Conservation (phyloP, 2,329 filamentous ascomycete genomes). For the Fusarium sp. region DNA sequence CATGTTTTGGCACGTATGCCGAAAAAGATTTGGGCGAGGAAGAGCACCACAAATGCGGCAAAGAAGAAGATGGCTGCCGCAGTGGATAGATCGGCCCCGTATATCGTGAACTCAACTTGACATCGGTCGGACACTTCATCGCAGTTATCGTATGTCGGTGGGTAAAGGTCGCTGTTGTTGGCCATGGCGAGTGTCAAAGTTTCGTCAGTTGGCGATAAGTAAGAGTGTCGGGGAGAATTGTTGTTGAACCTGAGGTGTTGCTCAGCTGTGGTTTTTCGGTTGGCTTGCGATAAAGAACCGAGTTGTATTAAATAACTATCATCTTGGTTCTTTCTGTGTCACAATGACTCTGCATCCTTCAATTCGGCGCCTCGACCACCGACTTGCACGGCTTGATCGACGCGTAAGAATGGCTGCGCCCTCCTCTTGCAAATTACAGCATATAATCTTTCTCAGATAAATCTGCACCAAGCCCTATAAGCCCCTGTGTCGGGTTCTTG, state of each 20-base stretch:
- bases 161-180: background rate
- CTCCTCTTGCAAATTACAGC: no score
- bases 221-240: background rate
- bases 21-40: conserved; percentile 52
- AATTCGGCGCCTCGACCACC: no score
- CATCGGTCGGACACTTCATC: conserved; percentile 43
- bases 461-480: no score
- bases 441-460: no score
- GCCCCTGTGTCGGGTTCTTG: no score
- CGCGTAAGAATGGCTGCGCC: no score
- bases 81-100: conserved; percentile 42
- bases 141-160: conserved; percentile 34
- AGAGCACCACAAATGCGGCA: conserved; percentile 53
- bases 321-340: no score
- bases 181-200: background rate
- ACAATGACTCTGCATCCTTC: no score
- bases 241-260: background rate
- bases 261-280: background rate
- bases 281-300: no score
- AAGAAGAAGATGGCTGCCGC: conserved; percentile 52
- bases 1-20: conserved; percentile 56
- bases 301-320: no score
- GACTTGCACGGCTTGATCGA: no score
- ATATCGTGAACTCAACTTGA: conserved; percentile 45
- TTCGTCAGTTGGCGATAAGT: no score